Conservation (phyloP, 257 asterid genomes). For the Haberlea rhodopensis region DNA sequence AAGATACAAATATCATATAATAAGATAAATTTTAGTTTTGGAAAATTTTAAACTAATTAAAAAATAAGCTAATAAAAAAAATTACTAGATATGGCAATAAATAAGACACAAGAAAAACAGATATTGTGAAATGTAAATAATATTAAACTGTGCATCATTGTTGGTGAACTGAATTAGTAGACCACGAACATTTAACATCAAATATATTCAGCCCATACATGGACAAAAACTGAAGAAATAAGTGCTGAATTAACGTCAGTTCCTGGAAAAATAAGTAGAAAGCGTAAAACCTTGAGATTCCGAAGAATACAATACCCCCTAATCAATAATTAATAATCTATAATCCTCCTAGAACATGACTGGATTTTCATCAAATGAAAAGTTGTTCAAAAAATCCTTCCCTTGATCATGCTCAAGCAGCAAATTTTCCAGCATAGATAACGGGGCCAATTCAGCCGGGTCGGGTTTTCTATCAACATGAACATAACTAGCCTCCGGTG, state of each 20-base stretch:
- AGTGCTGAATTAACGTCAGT: background rate
- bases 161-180: too few relatives aligned
- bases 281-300: background rate
- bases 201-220: too few relatives aligned
- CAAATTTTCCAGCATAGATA: constrained; percentile 71
- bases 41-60: too few relatives aligned
- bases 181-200: too few relatives aligned
- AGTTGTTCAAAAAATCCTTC: constrained; percentile 44
- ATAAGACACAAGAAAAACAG: too few relatives aligned
- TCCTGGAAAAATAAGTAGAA: background rate
- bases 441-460: constrained; percentile 31
- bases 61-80: too few relatives aligned
- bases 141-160: too few relatives aligned
- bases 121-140: too few relatives aligned
- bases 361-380: constrained; percentile 45
- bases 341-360: constrained; percentile 38
- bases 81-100: too few relatives aligned
- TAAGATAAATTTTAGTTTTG: too few relatives aligned
- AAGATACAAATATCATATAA: too few relatives aligned
- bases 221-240: constrained; percentile 13
- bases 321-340: background rate
- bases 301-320: background rate
- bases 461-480: constrained; percentile 46
- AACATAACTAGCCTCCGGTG: constrained; percentile 39
- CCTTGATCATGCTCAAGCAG: constrained; percentile 49